A percentile compares a stretch with the other conserved stretches of the same genome.
Evolutionary conservation across 2,329 filamentous ascomycete genomes (phyloP).

Genomic region (Hymenoscyphus linearis): DNA sequence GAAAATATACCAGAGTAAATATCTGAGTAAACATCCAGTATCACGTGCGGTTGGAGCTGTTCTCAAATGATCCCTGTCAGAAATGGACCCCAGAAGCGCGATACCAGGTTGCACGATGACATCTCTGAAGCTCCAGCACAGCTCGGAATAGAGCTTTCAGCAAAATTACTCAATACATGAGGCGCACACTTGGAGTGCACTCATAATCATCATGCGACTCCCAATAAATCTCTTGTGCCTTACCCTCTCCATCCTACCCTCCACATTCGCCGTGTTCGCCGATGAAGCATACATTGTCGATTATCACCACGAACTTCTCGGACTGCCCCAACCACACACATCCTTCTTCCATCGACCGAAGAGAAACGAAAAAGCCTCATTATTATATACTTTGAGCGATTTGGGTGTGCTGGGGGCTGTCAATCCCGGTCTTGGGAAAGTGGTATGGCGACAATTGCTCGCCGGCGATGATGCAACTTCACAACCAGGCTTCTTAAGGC

Average conservation of each 20-base stretch:
- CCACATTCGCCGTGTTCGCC: conserved; percentile 61
- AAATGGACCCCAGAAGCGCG: background rate
- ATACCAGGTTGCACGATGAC: background rate
- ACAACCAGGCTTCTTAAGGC: conserved; percentile 48
- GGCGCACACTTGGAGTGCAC: background rate
- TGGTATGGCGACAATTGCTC: conserved; percentile 85
- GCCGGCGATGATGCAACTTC: conserved; percentile 37
- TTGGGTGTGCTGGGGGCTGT: conserved; percentile 78
- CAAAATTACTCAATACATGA: conserved; percentile 1
- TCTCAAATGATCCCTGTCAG: background rate
- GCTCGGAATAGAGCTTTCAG: background rate
- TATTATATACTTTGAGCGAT: conserved; percentile 88
- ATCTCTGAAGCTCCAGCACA: background rate
- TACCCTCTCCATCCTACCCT: conserved; percentile 29
- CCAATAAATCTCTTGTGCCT: conserved; percentile 27
- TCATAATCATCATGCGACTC: conserved; percentile 24
- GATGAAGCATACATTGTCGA: conserved; percentile 92
- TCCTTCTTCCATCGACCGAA: conserved; percentile 94
- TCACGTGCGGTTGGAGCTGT: background rate
- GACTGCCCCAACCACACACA: conserved; percentile 71
- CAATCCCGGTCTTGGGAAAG: conserved; percentile 76
- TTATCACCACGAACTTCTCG: conserved; percentile 87
- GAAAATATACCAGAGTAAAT: too few species aligned
- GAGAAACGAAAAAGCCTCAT: conserved; percentile 73
- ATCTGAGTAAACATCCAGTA: too few species aligned